Base-by-base conservation (phyloP, 768 basidiomycete genomes). In the Termitomyces sp. region DNA sequence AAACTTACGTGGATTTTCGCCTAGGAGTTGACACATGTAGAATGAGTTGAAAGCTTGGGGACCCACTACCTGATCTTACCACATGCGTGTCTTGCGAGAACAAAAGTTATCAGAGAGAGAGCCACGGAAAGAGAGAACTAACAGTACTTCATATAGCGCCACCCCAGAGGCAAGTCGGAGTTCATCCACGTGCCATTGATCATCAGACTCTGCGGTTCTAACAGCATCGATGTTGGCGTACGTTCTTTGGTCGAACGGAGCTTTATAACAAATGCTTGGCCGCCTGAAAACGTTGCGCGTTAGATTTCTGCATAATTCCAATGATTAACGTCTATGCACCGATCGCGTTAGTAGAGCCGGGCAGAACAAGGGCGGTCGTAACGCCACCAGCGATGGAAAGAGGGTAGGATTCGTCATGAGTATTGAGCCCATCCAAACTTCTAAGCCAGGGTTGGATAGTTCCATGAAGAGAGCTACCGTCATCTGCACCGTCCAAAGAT, bases 221-320 rank as follows among this genome's bases (percentile, higher is more conserved):
- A 72, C 10, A 91, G 73, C 86, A 90, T 87, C 0, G 86, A 84
- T 5, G 83, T 81, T 2, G 91, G 80, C 0, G 87, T 87, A 48
- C 86, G 83, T 62, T 91, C 89, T 4, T 74, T 66, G 0, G 91
- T 91, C 56, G 81, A 79, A 18, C 93, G 83, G 30, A 91, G 81
- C 72, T 94, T 95, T 63, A 94, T 87, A 32, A 84, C 79, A 69
- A 84, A 88, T 0, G 85, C 91, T 68, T 90, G 89, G 0, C 89
- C 89, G 50, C 88, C 88, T 80, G 66, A 28, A 28, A 59, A 30
- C 33, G 54, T 57, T 26, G 3, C 7, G n/a, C 16, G 18, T 35
- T 40, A 28, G 26, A 43, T 50, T 44, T 40, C 41, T 48, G 26
- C 16, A n/a, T n/a, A 16, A 41, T 26, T 43, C 8, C 32, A 32